Evolutionary conservation across 2,329 filamentous ascomycete species (phyloP), one percentile per base, ranked within the genome.

Genomic region (Penicillium decumbens): DNA sequence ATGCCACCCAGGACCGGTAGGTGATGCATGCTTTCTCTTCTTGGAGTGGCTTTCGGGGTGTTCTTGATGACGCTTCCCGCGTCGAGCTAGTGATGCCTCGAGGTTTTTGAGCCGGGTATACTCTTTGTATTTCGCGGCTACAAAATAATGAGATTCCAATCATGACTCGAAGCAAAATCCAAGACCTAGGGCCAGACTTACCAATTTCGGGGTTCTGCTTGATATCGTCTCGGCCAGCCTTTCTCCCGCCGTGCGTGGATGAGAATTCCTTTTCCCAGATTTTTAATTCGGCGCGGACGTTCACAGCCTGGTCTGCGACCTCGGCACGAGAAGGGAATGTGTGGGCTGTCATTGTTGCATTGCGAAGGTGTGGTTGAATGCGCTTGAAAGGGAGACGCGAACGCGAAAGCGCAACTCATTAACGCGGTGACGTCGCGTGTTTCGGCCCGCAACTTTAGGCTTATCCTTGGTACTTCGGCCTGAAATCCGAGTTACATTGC

Each of bases 101-200:
- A 65, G 61, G 13, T 67, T 61, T 47, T 74, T 72, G 4, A 77
- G 52, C 35, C 67, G 68, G 27, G 67, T 65, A 58, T 77, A 77
- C 40, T 70, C 63, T 49, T 76, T 77, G 62, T 77, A 77, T 65
- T 77, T 77, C 4, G 66, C 65, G 24, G 73, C 74, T 75, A 40
- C 6, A 40, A 20, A 46, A 4, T 1, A n/a, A 24, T 40, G 38
- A 24, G 23, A 8, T 40, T 20, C 28, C 18, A 20, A 23, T 12
- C 18, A 3, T 8, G 20, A 12, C 10, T 18, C 4, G 15, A 37
- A 20, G 15, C 7, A 1, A 4, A 37, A 6, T 20, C 3, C 33
- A 37, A 37, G 15, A 4, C 18, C 4, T 4, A 20, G 2, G 18
- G 10, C 3, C 4, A 23, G 4, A 52, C 56, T 13, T 64, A 76